Base-by-base conservation (phyloP, 2,329 filamentous ascomycete species). In the Xylaria sp. region DNA sequence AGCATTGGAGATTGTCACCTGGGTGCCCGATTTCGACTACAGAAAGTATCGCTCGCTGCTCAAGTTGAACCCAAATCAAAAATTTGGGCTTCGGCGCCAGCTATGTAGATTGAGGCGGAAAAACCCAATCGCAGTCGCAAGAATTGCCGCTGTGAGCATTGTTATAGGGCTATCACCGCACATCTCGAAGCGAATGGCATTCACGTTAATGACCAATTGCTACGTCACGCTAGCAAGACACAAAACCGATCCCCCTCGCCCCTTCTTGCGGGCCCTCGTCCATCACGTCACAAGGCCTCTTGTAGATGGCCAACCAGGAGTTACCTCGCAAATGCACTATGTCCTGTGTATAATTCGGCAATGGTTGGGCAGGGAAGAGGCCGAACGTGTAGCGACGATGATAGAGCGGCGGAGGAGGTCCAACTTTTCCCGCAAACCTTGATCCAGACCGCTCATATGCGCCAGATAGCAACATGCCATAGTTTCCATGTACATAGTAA, bases 201-300 rank as follows among this genome's bases (percentile, higher is more conserved):
- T 83, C 24, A 73, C 73, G 5, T 69, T 80, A 24, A 76, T 82
- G 9, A 75, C 76, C 53, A 71, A 69, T 8, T 82, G 78, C 68
- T 75, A 78, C 24, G 53, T 64, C 2, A 75, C 79, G 61, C 70
- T 83, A 21, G 65, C 66, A 48, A 65, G 70, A 39, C 70, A 74
- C 48, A 54, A 71, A 17, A 61, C 67, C 12, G 62, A 57, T 3
- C 27, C 79, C n/a, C 74, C 79, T 4, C 50, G 59, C 0, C n/a
- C 50, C 1, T 69, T 77, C 24, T 58, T 80, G 54, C 74, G 73
- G 55, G 76, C 75, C 45, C 70, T 81, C 4, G 77, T 79, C 64
- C 74, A 75, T 53, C 72, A 79, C 21, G 71, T 81, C 19, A 81
- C 81, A 6, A 78, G 75, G 65, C 79, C 81, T 60, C 71, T 83